These are phyloP conservation scores for Polychaeton citri DNA, from an alignment of 2,329 filamentous ascomycete genomes.

Conservation along the genomic window DNA sequence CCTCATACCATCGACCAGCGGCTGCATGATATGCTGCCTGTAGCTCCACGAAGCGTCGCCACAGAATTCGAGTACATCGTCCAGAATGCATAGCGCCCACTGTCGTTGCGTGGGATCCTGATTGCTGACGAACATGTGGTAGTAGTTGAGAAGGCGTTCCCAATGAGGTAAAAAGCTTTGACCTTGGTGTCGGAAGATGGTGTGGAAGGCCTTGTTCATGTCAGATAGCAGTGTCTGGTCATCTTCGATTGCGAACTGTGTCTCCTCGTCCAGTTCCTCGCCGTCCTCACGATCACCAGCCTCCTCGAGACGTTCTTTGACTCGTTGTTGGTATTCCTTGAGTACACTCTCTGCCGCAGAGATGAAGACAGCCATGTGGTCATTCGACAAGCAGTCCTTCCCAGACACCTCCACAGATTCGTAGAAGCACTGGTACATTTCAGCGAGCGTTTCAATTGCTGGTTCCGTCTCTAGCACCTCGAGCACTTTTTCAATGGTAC, in stretches of 20 bases:
- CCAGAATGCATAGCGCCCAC: conserved; percentile 98
- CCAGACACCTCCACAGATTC: conserved; percentile 92
- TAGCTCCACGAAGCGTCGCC: conserved; percentile 80
- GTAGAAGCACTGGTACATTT: conserved; percentile 99
- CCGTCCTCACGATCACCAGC: conserved; percentile 74
- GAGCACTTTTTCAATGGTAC: conserved; percentile 77
- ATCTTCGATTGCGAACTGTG: conserved; percentile 84
- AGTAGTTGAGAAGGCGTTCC: conserved; percentile 74
- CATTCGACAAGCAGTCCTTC: conserved; percentile 61
- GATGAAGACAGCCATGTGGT: conserved; percentile 80
- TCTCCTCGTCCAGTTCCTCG: conserved; percentile 59
- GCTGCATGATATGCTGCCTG: conserved; percentile 71
- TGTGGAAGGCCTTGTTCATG: conserved; percentile 99
- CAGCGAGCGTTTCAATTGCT: conserved; percentile 86
- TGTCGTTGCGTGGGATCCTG: conserved; percentile 81
- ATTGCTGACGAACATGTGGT: conserved; percentile 71
- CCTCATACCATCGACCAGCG: conserved; percentile 72
- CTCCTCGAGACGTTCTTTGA: conserved; percentile 72
- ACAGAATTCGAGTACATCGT: conserved; percentile 96
- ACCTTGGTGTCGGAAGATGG: conserved; percentile 94
- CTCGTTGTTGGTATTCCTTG: conserved; percentile 83
- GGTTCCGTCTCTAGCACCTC: conserved; percentile 90
- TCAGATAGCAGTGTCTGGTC: conserved; percentile 93
- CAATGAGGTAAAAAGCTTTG: conserved; percentile 72
- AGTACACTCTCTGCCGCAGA: conserved; percentile 73